Conservation (phyloP, 768 basidiomycete genomes). For the Kwoniella europaea region DNA sequence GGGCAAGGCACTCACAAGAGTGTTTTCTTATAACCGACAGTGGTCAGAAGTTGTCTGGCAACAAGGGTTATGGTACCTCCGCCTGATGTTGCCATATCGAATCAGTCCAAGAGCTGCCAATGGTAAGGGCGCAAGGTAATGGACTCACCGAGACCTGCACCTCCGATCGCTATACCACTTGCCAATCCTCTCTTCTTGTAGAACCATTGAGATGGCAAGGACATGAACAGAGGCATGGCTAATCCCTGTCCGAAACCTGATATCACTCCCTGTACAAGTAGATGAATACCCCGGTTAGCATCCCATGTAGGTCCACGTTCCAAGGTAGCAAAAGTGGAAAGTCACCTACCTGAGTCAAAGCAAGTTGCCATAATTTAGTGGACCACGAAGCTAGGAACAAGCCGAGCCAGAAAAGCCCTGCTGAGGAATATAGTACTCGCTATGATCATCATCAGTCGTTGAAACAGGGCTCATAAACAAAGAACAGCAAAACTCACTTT, state of each 20-base stretch:
- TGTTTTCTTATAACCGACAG: slow-evolving; percentile 43
- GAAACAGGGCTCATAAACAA: neutral
- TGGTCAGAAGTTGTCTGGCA: slow-evolving; percentile 38
- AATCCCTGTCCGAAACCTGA: slow-evolving; percentile 38
- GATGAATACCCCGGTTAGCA: too few species aligned
- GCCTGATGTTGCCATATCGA: slow-evolving; percentile 12
- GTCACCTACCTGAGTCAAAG: slow-evolving; percentile 36
- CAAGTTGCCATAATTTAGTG: slow-evolving; percentile 36
- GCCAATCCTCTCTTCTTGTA: slow-evolving; percentile 44
- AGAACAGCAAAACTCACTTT: slow-evolving; percentile 23
- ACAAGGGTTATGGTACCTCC: slow-evolving; percentile 41
- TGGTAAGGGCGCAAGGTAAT: neutral
- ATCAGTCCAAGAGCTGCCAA: neutral
- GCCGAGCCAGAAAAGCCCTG: slow-evolving; percentile 28
- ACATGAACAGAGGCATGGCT: slow-evolving; percentile 50
- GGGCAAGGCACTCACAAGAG: slow-evolving; percentile 35
- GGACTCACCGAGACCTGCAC: slow-evolving; percentile 43
- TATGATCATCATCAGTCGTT: neutral
- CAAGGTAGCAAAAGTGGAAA: neutral
- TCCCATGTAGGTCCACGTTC: too few species aligned
- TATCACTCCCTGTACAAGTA: slow-evolving; percentile 28
- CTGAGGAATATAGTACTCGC: slow-evolving; percentile 32
- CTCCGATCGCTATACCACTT: slow-evolving; percentile 47
- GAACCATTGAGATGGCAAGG: slow-evolving; percentile 53
- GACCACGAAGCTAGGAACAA: slow-evolving; percentile 32